Evolutionary conservation across 495 filamentous ascomycete species (phyloP).

Genomic region (Xylaria palmicola): DNA sequence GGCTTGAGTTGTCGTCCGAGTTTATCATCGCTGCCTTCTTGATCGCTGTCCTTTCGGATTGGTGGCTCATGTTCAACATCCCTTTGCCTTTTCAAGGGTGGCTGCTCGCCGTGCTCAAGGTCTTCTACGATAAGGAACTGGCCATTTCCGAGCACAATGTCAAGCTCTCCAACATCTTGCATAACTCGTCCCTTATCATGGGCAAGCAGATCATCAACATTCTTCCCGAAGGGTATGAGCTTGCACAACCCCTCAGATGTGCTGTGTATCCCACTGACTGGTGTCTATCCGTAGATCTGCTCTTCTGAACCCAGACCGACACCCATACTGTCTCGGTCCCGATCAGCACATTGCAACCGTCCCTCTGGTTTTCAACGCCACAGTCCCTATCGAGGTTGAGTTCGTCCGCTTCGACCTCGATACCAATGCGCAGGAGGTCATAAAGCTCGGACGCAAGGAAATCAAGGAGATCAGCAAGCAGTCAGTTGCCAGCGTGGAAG

Average conservation of each 20-base stretch:
- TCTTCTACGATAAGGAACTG: constrained; percentile 85
- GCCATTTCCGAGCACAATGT: constrained; percentile 87
- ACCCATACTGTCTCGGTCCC: constrained; percentile 74
- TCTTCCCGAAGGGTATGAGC: constrained; percentile 82
- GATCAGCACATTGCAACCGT: constrained; percentile 59
- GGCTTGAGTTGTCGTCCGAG: constrained; percentile 83
- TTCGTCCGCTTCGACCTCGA: constrained; percentile 80
- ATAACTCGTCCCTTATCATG: constrained; percentile 88
- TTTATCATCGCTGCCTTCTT: constrained; percentile 66
- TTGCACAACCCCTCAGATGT: neutral
- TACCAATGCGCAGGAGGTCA: constrained; percentile 71
- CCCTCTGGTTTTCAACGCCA: constrained; percentile 93
- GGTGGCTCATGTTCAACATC: constrained; percentile 88
- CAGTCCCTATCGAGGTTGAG: constrained; percentile 81
- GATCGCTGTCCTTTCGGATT: constrained; percentile 68
- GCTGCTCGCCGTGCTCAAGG: constrained; percentile 64
- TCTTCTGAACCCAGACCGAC: constrained; percentile 74
- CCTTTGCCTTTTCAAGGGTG: constrained; percentile 67
- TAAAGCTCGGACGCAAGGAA: constrained; percentile 58
- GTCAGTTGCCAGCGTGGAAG: constrained; percentile 53
- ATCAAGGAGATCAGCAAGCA: constrained; percentile 65
- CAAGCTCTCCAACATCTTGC: constrained; percentile 77
- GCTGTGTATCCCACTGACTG: constrained; percentile 18
- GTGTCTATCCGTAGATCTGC: constrained; percentile 62
- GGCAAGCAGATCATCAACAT: constrained; percentile 97